Evolutionary conservation across 1,139 yeast genomes (phyloP).

Genomic region (Zygosaccharomyces sapae): DNA sequence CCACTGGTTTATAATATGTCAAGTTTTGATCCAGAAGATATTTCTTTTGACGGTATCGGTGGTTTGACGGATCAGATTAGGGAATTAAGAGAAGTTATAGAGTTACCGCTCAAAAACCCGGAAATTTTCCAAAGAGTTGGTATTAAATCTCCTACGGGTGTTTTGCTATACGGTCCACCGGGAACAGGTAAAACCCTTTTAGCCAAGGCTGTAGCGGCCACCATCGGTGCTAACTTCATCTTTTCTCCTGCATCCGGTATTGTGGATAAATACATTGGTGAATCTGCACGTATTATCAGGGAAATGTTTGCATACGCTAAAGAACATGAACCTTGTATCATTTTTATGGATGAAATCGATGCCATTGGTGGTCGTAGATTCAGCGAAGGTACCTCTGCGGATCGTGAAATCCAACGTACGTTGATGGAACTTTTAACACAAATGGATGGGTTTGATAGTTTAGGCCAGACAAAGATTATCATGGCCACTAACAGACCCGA

Average conservation of each 20-base stretch:
- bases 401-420: conserved; percentile 97
- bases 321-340: conserved; percentile 98
- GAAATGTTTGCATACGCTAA: conserved; percentile 99
- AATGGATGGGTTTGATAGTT: conserved; percentile 97
- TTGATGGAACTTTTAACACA: conserved; percentile 96
- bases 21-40: conserved; percentile 93
- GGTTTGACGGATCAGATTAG: conserved; percentile 94
- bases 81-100: conserved; percentile 96
- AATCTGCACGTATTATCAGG: conserved; percentile 91
- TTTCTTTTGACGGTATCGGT: conserved; percentile 93
- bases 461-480: conserved; percentile 95
- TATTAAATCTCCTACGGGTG: conserved; percentile 97
- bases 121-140: conserved; percentile 95
- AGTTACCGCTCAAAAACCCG: conserved; percentile 93
- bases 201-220: conserved; percentile 98
- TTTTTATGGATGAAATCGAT: conserved; percentile 98
- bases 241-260: conserved; percentile 98
- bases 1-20: conserved; percentile 99
- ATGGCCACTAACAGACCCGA: conserved; percentile 99
- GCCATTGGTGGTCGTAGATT: conserved; percentile 99
- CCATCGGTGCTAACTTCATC: conserved; percentile 96
- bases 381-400: conserved; percentile 98
- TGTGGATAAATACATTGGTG: conserved; percentile 98
- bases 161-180: conserved; percentile 95
- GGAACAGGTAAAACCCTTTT: conserved; percentile 96